Conservation (phyloP, 768 basidiomycete species). For the Mycena rosella region DNA sequence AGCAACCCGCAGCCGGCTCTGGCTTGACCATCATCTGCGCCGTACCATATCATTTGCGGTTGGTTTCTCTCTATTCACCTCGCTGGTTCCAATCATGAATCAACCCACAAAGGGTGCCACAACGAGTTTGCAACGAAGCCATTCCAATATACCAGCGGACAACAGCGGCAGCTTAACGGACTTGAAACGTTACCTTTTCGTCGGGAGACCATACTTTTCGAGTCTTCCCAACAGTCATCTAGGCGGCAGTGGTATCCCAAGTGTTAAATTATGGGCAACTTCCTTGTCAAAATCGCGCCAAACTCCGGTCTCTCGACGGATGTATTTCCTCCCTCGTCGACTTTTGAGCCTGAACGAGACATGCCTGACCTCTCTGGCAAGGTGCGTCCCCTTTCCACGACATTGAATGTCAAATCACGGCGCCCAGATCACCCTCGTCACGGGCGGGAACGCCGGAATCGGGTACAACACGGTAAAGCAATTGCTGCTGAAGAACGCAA, state of each 20-base stretch:
- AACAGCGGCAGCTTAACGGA: too few relatives aligned
- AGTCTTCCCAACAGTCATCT: background rate
- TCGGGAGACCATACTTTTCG: too few relatives aligned
- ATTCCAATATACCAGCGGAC: too few relatives aligned
- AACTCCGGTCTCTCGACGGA: slow-evolving; percentile 26
- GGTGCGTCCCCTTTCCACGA: background rate
- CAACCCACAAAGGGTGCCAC: too few relatives aligned
- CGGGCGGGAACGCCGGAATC: slow-evolving; percentile 39
- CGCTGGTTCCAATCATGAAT: too few relatives aligned
- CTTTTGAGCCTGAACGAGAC: slow-evolving; percentile 2
- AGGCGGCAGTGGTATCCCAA: background rate
- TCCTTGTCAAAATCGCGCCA: slow-evolving; percentile 20
- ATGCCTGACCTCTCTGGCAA: slow-evolving; percentile 40
- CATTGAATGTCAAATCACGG: too few relatives aligned
- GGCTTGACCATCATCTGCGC: too few relatives aligned
- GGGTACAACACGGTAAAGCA: slow-evolving; percentile 29
- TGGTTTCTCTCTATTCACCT: too few relatives aligned
- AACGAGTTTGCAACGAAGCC: too few relatives aligned
- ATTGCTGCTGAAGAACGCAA: slow-evolving; percentile 42
- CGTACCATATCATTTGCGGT: too few relatives aligned
- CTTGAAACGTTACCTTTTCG: too few relatives aligned
- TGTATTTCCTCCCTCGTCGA: slow-evolving; percentile 26
- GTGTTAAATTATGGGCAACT: slow-evolving; percentile 18
- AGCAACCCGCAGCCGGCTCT: too few relatives aligned
- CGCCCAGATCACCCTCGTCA: slow-evolving; percentile 32